These are phyloP conservation scores for Elymus sibiricus DNA, from an alignment of 176 grass and related monocot species.

Conservation along the genomic window DNA sequence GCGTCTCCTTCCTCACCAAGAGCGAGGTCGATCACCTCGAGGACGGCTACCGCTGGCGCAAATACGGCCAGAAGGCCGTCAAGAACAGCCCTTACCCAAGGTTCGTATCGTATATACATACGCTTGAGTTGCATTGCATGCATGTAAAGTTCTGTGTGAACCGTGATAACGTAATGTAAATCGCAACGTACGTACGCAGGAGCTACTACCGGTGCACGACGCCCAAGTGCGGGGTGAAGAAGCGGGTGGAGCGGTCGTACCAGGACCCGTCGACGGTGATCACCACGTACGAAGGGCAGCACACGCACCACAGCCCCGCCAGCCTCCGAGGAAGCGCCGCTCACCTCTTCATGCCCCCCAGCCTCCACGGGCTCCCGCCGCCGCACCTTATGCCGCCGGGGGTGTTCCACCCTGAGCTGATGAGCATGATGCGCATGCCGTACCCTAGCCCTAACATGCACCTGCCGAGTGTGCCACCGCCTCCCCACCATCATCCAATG, in stretches of 20 bases:
- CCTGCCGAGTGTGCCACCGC: constrained; percentile 11
- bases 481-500: background rate
- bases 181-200: constrained; percentile 26
- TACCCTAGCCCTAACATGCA: constrained; percentile 60
- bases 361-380: background rate
- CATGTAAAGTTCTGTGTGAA: too few relatives aligned
- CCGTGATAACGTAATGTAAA: background rate
- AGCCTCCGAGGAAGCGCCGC: constrained; percentile 46
- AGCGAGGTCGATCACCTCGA: constrained; percentile 99
- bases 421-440: constrained; percentile 41
- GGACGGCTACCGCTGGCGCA: constrained; percentile 98
- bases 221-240: constrained; percentile 89
- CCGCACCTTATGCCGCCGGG: constrained; percentile 28
- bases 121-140: too few relatives aligned
- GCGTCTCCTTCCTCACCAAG: constrained; percentile 86
- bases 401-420: constrained; percentile 35
- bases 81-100: constrained; percentile 98
- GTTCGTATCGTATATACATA: constrained; percentile 10
- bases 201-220: constrained; percentile 97
- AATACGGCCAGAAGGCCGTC: constrained; percentile 98
- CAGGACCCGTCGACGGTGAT: constrained; percentile 83
- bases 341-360: constrained; percentile 36
- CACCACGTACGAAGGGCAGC: constrained; percentile 95
- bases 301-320: constrained; percentile 77
- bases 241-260: constrained; percentile 88